Percentiles rank a stretch among this genome's conserved stretches.
Evolutionary conservation across 352 stramenopile genomes (phyloP).

Genomic region (Phytophthora boehmeriae): DNA sequence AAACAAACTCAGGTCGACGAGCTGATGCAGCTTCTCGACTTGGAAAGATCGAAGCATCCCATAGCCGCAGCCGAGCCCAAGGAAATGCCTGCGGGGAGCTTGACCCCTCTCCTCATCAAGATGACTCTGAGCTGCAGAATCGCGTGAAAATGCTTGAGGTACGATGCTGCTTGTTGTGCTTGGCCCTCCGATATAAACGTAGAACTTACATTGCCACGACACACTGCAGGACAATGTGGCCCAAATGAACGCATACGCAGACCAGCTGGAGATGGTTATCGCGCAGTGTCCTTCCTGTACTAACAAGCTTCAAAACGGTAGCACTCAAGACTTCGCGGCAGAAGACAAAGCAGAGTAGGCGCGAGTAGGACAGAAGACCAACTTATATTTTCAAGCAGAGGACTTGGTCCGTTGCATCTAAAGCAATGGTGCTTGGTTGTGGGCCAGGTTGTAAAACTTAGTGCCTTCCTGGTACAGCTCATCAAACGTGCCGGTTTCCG

Average conservation of each 20-base stretch:
- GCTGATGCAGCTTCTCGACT: slow-evolving; percentile 38
- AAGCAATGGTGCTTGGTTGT: slow-evolving; percentile 65
- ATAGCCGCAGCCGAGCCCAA: background rate
- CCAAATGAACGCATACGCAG: slow-evolving; percentile 81
- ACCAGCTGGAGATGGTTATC: slow-evolving; percentile 81
- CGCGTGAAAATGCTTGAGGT: slow-evolving; percentile 77
- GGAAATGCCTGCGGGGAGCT: background rate
- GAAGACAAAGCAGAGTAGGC: slow-evolving; percentile 27
- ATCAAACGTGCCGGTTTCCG: slow-evolving; percentile 76
- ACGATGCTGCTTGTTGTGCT: slow-evolving; percentile 3
- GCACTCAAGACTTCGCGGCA: slow-evolving; percentile 49
- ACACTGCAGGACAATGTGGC: slow-evolving; percentile 66
- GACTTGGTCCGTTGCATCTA: slow-evolving; percentile 34
- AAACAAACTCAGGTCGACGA: slow-evolving; percentile 45
- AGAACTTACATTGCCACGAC: slow-evolving; percentile 2
- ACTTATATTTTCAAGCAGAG: slow-evolving; percentile 28
- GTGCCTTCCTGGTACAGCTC: slow-evolving; percentile 79
- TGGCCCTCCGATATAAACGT: background rate
- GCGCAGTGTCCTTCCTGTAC: slow-evolving; percentile 71
- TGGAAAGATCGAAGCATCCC: slow-evolving; percentile 18
- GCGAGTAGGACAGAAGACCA: slow-evolving; percentile 10
- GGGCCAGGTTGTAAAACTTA: slow-evolving; percentile 78
- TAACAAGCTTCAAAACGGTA: slow-evolving; percentile 72
- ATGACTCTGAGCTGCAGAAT: slow-evolving; percentile 32
- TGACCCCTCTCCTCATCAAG: no score